These are phyloP conservation scores for Saccharomycopsis sp. DNA, from an alignment of 805 yeast species.

Conservation along the genomic window DNA sequence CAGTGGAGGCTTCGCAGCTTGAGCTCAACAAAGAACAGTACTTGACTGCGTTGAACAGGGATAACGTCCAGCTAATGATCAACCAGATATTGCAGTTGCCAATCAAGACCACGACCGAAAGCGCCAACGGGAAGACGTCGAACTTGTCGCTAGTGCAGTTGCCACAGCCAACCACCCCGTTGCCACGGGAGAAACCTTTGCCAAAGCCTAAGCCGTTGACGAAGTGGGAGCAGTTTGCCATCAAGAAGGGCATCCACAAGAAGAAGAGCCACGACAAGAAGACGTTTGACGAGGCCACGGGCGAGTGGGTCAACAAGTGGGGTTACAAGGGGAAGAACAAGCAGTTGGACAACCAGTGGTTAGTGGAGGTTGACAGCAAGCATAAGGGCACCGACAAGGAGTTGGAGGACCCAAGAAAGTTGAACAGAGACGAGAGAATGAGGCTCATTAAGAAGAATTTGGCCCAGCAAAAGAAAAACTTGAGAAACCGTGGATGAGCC, in stretches of 20 bases:
- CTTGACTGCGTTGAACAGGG: slow-evolving; percentile 65
- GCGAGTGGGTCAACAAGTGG: slow-evolving; percentile 98
- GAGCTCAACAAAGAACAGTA: slow-evolving; percentile 52
- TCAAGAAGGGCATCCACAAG: slow-evolving; percentile 86
- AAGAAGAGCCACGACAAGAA: slow-evolving; percentile 84
- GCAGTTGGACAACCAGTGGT: slow-evolving; percentile 81
- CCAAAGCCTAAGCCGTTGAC: slow-evolving; percentile 91
- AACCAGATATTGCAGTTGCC: slow-evolving; percentile 90
- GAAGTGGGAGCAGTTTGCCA: slow-evolving; percentile 96
- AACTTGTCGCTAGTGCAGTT: slow-evolving; percentile 74
- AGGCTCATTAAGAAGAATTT: slow-evolving; percentile 75
- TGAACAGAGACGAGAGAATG: slow-evolving; percentile 77
- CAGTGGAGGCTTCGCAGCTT: slow-evolving; percentile 56
- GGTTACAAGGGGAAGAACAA: slow-evolving; percentile 91
- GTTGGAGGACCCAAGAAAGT: slow-evolving; percentile 77
- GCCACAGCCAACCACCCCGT: slow-evolving; percentile 71
- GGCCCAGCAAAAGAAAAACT: slow-evolving; percentile 76
- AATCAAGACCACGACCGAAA: slow-evolving; percentile 74
- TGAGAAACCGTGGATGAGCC: slow-evolving; percentile 25
- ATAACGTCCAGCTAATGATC: slow-evolving; percentile 82
- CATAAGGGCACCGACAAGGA: slow-evolving; percentile 51
- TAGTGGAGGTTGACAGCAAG: slow-evolving; percentile 84
- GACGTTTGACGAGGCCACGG: slow-evolving; percentile 80
- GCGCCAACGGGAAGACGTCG: slow-evolving; percentile 47
- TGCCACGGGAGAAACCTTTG: slow-evolving; percentile 92